Evolutionary conservation across 1,284 basidiomycete genomes (phyloP).

Genomic region (Cutaneotrichosporon daszewskae): DNA sequence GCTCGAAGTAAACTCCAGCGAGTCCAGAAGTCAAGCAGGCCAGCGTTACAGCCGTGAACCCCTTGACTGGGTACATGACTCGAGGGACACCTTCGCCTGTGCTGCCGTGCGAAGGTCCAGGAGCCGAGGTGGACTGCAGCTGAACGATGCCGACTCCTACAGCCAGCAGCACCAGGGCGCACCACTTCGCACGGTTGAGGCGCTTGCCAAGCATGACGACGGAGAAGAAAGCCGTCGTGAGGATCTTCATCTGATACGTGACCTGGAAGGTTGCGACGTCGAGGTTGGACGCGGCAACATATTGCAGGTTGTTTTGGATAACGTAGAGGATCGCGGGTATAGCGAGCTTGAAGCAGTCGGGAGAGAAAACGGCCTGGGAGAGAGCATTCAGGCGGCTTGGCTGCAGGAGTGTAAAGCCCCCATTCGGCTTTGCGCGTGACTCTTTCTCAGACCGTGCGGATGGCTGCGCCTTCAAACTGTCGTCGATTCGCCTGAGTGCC

Average conservation of each 20-base stretch:
- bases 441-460: slow-evolving; percentile 3
- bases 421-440: slow-evolving; percentile 4
- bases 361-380: slow-evolving; percentile 56
- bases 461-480: slow-evolving; percentile 20
- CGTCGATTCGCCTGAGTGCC: slow-evolving; percentile 52
- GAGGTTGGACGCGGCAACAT: slow-evolving; percentile 85
- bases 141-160: slow-evolving; percentile 90
- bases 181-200: slow-evolving; percentile 71
- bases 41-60: slow-evolving; percentile 74
- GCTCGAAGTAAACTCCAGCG: slow-evolving; percentile 98
- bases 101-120: too few relatives aligned
- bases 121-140: slow-evolving; percentile 56
- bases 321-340: slow-evolving; percentile 95
- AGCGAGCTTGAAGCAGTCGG: slow-evolving; percentile 92
- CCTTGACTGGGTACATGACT: slow-evolving; percentile 69
- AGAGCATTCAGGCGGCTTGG: slow-evolving; percentile 27
- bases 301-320: slow-evolving; percentile 93
- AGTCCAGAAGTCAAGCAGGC: slow-evolving; percentile 95
- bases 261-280: slow-evolving; percentile 85
- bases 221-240: slow-evolving; percentile 92
- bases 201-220: slow-evolving; percentile 80
- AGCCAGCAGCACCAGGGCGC: slow-evolving; percentile 75
- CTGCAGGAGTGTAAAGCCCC: slow-evolving; percentile 25
- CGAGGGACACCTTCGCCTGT: neutral
- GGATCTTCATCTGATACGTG: slow-evolving; percentile 95